Base-by-base conservation (phyloP, 352 stramenopile genomes). In the Peronospora belbahrii region DNA sequence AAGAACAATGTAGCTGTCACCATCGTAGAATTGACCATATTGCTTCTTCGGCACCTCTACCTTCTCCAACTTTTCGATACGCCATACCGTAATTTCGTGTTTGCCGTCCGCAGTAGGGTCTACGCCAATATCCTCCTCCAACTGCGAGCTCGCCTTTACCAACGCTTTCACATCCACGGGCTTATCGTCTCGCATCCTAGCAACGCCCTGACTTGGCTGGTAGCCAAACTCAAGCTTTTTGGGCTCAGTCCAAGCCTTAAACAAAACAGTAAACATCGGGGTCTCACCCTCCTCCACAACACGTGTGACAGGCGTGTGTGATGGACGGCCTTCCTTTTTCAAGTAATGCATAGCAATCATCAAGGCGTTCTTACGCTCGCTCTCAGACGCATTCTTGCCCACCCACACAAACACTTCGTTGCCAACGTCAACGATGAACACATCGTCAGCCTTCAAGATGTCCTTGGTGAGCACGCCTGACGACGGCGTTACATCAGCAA, bases 1-100 rank as follows among this genome's bases (percentile, higher is more conserved):
- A 19, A 98, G 65, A 17, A 98, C 49, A 56, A 98, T 89, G 74
- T 98, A 98, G 51, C 83, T 97, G 67, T 98, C 95, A 23, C 94
- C 95, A 40, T 74, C 74, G 60, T 95, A 95, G 61, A 98, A 98
- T 35, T 88, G 76, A 13, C 95, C 95, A 51, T 96, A 87, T 15
- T 74, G 65, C 24, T 76, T 55, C 38, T 75, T 45, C n/a, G 75
- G 75, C 31, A 94, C 62, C 27, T 87, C 66, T 10, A 86, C 85
- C 54, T 91, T 95, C 15, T 92, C 80, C 43, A 97, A 73, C 62
- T 95, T 62, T 59, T 97, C 85, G 40, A 97, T 88, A 56, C 85
- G 80, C 89, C 88, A 97, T 5, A 97, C 70, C 28, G 76, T 83
- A 22, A 97, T 45, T 15, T 85, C 54, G 56, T 91, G 79, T 46